Conservation (phyloP, 495 filamentous ascomycete genomes). For the Neurospora sublineolata region DNA sequence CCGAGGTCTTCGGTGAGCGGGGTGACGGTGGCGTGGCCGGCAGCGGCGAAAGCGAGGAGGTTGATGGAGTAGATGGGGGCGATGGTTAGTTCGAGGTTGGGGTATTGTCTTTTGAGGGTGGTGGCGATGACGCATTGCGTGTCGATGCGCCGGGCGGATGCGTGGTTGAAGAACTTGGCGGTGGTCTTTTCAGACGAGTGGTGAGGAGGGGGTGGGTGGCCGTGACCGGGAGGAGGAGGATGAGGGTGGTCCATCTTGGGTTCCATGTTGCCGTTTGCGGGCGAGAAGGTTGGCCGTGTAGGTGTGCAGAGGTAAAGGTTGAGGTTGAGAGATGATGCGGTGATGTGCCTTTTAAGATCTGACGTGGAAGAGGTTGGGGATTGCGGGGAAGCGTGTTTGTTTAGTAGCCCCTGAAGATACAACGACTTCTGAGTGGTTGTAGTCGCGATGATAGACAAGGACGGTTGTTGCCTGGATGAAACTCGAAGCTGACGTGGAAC, state of each 20-base stretch:
- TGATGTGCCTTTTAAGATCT: not conserved
- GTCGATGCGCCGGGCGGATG: constrained; percentile 33
- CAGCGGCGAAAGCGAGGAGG: constrained; percentile 39
- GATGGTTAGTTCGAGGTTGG: constrained; percentile 37
- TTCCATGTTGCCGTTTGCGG: not conserved
- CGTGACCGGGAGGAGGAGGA: not conserved
- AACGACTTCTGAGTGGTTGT: not conserved
- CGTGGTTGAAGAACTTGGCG: constrained; percentile 31
- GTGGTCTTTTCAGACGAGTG: constrained; percentile 13
- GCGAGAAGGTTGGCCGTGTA: not conserved
- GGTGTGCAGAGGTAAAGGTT: not conserved
- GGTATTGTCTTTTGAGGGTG: constrained; percentile 39
- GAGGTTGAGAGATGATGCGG: not conserved
- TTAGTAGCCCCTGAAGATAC: not conserved
- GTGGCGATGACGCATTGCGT: constrained; percentile 42
- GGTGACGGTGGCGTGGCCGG: constrained; percentile 32
- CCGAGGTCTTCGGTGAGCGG: constrained; percentile 18
- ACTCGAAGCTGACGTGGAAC: not conserved
- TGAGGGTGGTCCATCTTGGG: not conserved
- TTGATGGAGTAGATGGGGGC: constrained; percentile 22
- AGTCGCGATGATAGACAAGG: not conserved
- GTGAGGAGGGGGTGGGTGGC: not conserved
- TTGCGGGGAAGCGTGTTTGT: constrained; percentile 3
- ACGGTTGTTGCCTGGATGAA: not conserved
- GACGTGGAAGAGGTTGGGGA: not conserved